A percentile compares a stretch with the other conserved stretches of the same genome.
These are phyloP conservation scores for Penicillium nordicum DNA, from an alignment of 2,329 filamentous ascomycete genomes.

Conservation along the genomic window DNA sequence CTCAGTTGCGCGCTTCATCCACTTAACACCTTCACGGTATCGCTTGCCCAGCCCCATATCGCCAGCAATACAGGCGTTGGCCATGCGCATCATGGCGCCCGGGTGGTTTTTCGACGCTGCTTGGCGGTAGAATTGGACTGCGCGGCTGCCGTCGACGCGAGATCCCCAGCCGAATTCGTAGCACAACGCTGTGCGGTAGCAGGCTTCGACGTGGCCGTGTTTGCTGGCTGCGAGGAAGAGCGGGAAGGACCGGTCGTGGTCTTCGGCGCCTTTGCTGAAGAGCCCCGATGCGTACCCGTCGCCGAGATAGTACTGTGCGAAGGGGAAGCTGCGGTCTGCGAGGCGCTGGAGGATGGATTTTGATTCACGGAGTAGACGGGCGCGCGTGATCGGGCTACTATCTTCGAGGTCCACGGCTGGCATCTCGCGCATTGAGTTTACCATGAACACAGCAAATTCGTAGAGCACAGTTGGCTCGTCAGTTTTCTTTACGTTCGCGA, in stretches of 20 bases:
- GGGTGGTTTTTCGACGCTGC: conserved; percentile 92
- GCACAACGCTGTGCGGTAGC: conserved; percentile 86
- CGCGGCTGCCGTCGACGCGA: conserved; percentile 82
- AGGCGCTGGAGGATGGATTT: conserved; percentile 83
- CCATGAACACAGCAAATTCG: conserved; percentile 92
- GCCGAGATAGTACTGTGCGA: conserved; percentile 95
- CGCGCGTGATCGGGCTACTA: conserved; percentile 48
- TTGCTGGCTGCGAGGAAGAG: conserved; percentile 92
- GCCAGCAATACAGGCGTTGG: conserved; percentile 82
- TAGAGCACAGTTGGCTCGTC: conserved; percentile 88
- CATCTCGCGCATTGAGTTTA: conserved; percentile 81
- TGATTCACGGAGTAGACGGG: conserved; percentile 77
- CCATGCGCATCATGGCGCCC: conserved; percentile 88
- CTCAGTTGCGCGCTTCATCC: conserved; percentile 91
- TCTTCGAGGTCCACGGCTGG: conserved; percentile 50
- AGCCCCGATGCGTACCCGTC: conserved; percentile 92
- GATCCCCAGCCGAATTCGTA: conserved; percentile 99
- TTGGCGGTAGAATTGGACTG: conserved; percentile 86
- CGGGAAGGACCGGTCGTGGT: conserved; percentile 86
- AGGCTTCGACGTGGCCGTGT: conserved; percentile 94
- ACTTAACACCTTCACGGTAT: conserved; percentile 89
- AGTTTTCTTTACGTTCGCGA: conserved; percentile 95
- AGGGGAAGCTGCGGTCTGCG: conserved; percentile 84
- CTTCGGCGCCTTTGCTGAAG: conserved; percentile 90
- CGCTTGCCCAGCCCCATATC: conserved; percentile 80